These are phyloP conservation scores for Neopestalotiopsis sp. DNA, from an alignment of 2,329 filamentous ascomycete species.

Conservation along the genomic window DNA sequence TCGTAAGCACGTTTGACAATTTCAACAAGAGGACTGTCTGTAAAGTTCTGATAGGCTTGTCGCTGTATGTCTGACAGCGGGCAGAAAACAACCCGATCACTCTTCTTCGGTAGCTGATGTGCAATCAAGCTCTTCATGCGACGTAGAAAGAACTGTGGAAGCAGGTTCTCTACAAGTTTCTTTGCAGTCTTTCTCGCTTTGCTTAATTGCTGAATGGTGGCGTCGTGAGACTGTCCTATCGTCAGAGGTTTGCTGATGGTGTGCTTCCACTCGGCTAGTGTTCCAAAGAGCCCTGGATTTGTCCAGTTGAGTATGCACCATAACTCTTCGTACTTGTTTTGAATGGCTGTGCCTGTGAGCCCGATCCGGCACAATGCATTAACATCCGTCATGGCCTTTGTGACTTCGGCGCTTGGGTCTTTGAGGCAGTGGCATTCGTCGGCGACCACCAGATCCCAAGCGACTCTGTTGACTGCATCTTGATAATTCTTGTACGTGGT, in stretches of 20 bases:
- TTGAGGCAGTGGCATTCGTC: conserved; percentile 95
- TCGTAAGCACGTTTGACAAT: conserved; percentile 72
- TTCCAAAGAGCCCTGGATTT: conserved; percentile 75
- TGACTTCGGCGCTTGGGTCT: conserved; percentile 76
- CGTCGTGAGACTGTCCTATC: conserved; percentile 90
- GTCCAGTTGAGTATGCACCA: conserved; percentile 98
- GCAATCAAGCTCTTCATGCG: conserved; percentile 93
- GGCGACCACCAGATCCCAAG: conserved; percentile 93
- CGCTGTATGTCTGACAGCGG: conserved; percentile 82
- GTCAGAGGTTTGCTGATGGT: conserved; percentile 81
- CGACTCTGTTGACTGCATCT: conserved; percentile 76
- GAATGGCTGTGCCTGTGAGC: conserved; percentile 92
- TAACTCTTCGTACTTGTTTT: conserved; percentile 96
- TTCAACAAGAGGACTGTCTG: conserved; percentile 73
- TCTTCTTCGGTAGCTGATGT: conserved; percentile 92
- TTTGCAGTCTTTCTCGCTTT: conserved; percentile 80
- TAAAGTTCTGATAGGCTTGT: conserved; percentile 80
- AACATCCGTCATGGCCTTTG: conserved; percentile 85
- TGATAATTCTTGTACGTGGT: conserved; percentile 83
- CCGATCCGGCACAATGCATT: conserved; percentile 93
- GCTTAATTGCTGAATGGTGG: conserved; percentile 81
- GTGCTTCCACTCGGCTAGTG: conserved; percentile 75
- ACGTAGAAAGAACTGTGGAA: conserved; percentile 88
- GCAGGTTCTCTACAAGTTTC: conserved; percentile 82
- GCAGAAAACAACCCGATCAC: conserved; percentile 92